Evolutionary conservation across 225 moss, liverwort and hornwort species (phyloP), one percentile per base, ranked within the genome.

Genomic region (Straminergon stramineum): DNA sequence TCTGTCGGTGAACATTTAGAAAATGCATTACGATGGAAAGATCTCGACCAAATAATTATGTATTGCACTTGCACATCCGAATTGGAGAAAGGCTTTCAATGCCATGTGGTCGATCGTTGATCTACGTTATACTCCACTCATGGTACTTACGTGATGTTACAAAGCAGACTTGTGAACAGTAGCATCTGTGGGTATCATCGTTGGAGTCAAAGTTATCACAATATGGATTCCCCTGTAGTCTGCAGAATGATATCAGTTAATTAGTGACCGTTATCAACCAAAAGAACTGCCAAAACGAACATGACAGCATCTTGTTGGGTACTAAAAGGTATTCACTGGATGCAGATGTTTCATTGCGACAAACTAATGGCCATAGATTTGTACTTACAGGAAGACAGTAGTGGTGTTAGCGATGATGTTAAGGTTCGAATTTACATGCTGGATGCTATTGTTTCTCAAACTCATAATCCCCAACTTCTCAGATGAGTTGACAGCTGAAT

Each of bases 161-260:
- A 12, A 67, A 91, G 67, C 91, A 91, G 34, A 75, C 24, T 83
- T 90, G 87, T 5, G 6, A 26, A 84, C 90, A 90, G 53, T 82
- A 89, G 86, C 86, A 91, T 76, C 88, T 89, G 0, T 77, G 66
- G 45, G 39, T 32, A 41, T 91, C 85, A 58, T 91, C n/a, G 14
- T 75, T 67, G 24, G 66, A 19, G 41, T 91, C 75, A 8, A 28
- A 61, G 2, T 76, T 77, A 2, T 64, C 8, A 77, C 91, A 91
- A 28, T 86, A 89, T 53, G 89, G 91, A 89, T 91, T 91, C 11
- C 77, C 89, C 37, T 89, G 35, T 5, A 91, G 82, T 43, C 89
- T 89, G 84, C 79, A 79, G 48, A 69, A 20, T 45, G 6, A 45
- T 21, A 56, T 41, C 43, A 79, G 67, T 67, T 24, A 21, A 67